Evolutionary conservation across 371 early-diverging fungal genomes (phyloP).

Genomic region (Mortierella sp.): DNA sequence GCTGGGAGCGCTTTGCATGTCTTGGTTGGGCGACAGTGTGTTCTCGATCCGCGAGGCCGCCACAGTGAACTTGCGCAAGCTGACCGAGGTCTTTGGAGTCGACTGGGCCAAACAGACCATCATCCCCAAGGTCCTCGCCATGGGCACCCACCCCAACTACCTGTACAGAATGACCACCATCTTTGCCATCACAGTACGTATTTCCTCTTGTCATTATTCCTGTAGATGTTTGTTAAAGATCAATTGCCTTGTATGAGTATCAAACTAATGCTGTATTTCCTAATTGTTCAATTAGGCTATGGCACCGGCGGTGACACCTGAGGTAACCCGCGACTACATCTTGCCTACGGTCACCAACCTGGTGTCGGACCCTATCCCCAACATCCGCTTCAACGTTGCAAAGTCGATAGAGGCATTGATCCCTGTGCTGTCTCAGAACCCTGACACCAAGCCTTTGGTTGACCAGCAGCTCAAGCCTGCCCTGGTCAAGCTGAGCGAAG

Average conservation of each 20-base stretch:
- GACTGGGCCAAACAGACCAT: conserved; percentile 97
- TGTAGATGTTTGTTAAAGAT: too few relatives aligned
- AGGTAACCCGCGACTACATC: conserved; percentile 89
- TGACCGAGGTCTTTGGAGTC: conserved; percentile 97
- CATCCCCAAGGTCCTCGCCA: conserved; percentile 93
- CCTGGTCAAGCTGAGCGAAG: conserved; percentile 86
- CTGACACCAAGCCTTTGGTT: conserved; percentile 72
- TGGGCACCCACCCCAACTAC: conserved; percentile 92
- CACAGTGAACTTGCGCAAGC: conserved; percentile 89
- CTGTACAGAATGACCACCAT: conserved; percentile 97
- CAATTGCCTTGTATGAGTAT: too few relatives aligned
- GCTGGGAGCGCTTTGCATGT: conserved; percentile 92
- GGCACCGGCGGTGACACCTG: conserved; percentile 89
- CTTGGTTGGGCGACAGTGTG: conserved; percentile 96
- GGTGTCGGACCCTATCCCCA: conserved; percentile 96
- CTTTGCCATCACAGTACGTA: conserved; percentile 92
- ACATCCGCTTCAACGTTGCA: conserved; percentile 99
- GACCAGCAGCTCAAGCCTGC: conserved; percentile 83
- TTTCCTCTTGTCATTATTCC: too few relatives aligned
- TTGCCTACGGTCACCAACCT: conserved; percentile 90
- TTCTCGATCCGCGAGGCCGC: conserved; percentile 98
- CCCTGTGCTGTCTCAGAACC: conserved; percentile 77
- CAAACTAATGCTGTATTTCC: too few relatives aligned
- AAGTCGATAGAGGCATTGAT: conserved; percentile 93
- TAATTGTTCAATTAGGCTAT: conserved; percentile 83